Base-by-base conservation (phyloP, 2,329 filamentous ascomycete species). In the Penicillium sp. region DNA sequence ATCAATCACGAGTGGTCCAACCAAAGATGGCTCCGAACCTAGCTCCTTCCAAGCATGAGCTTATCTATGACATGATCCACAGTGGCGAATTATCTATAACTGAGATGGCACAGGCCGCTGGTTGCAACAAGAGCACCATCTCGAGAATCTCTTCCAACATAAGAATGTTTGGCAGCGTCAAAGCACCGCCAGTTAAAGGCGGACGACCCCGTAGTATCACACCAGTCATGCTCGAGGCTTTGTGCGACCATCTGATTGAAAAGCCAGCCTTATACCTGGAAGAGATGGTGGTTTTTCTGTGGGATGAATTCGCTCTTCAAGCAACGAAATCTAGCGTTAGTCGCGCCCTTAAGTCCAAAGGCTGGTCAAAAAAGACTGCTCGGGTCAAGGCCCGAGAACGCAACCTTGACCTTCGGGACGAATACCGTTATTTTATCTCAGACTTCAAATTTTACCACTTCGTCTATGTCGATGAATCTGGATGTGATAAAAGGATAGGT, bases 261-360 rank as follows among this genome's bases (percentile, higher is more conserved):
- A 56, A 59, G 37, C 31, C 58, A 44, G 27, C 21, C 21, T n/a
- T 58, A n/a, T 60, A 58, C 33, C 35, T 58, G n/a, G 47, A 60
- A 19, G 55, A 58, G 42, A 55, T 58, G 48, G 52, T n/a, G 1
- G 19, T 43, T 6, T 47, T 57, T 45, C 45, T 54, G 21, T 61
- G 26, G 49, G 58, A 58, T 29, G 43, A 59, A 33, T 61, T 61
- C 47, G 22, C 45, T 19, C 24, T 59, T 39, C n/a, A 29, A 24
- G 29, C 22, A 31, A 53, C 27, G 19, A 55, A 14, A 24, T 58
- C 48, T 1, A 55, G 54, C 26, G 47, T 61, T 9, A 57, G 55
- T 22, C 26, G 50, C 19, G 49, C 55, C 27, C 55, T 57, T 44
- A 4, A 10, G 8, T 49, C 49, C 14, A 53, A 49, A 53, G 37